Base-by-base conservation (phyloP, 2,329 filamentous ascomycete species). In the Colletotrichum cereale region DNA sequence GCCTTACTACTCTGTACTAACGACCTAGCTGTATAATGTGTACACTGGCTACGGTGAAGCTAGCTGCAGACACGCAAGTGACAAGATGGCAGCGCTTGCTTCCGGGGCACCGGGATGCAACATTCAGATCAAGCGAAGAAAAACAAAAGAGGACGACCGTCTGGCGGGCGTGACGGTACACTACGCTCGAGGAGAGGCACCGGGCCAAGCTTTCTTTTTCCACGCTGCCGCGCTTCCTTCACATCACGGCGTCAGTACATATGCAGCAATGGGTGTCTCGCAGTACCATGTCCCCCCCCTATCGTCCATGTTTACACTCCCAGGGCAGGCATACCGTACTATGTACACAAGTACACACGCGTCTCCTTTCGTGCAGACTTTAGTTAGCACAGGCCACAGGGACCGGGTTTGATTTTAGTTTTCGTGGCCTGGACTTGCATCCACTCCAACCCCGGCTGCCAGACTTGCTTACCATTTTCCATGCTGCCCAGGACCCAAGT, bases 161-260 rank as follows among this genome's bases (percentile, higher is more conserved):
- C 5, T n/a, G 21, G n/a, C 34, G 29, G 34, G 24, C 12, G 36
- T 29, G 61, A 38, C 26, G 24, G 53, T 55, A 29, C 34, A 10
- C 24, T 55, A 29, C 34, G 10, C 24, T 26, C 26, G 34, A 48
- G 12, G 16, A 44, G 36, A 61, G 24, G 14, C 44, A 47, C 67
- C 61, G 56, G 67, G 63, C 53, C 55, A 24, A 56, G 40, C 40
- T 26, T 67, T 67, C 48, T 50, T 56, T 70, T 48, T 21, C 47
- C 18, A 21, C 48, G 38, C 29, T 29, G 36, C 63, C 31, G 40
- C 18, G 44, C 53, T 34, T 47, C 53, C 52, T 38, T 60, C 53
- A 63, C 36, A 56, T 56, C 38, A 56, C 36, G 14, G 50, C 44
- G 42, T 36, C 55, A 61, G 56, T n/a, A 68, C 38, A 55, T 21